Percentiles rank a stretch among this genome's conserved stretches.
Conservation (phyloP, 108 stramenopile genomes). For the Nitzschia putrida region DNA sequence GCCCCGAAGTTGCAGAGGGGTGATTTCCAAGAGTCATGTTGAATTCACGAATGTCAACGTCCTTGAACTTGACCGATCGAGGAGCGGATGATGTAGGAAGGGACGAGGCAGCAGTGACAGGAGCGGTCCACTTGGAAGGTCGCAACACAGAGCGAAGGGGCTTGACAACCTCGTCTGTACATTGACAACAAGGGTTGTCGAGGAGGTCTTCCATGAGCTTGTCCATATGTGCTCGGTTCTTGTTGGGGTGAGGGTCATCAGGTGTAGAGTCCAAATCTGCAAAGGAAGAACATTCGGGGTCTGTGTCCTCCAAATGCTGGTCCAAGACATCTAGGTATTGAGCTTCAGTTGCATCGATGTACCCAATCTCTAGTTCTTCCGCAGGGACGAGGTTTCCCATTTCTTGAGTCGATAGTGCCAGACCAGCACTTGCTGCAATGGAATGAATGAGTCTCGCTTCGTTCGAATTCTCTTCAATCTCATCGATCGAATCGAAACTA, state of each 20-base stretch:
- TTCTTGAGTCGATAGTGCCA: neutral
- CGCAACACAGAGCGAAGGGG: slow-evolving; percentile 23
- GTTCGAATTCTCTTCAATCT: slow-evolving; percentile 40
- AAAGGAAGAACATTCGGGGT: slow-evolving; percentile 16
- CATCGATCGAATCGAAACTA: slow-evolving; percentile 42
- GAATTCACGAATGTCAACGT: slow-evolving; percentile 53
- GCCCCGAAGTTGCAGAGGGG: slow-evolving; percentile 56
- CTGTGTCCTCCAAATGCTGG: slow-evolving; percentile 25
- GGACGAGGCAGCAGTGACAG: neutral
- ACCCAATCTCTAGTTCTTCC: neutral
- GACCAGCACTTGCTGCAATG: slow-evolving; percentile 20
- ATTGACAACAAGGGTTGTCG: slow-evolving; percentile 28
- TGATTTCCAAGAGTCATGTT: slow-evolving; percentile 66
- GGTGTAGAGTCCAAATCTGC: slow-evolving; percentile 16
- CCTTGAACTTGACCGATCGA: slow-evolving; percentile 30
- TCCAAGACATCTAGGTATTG: slow-evolving; percentile 38
- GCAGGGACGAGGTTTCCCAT: neutral
- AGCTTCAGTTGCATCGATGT: slow-evolving; percentile 20
- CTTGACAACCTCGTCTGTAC: slow-evolving; percentile 1
- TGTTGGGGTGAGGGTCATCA: slow-evolving; percentile 29
- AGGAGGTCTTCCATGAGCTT: slow-evolving; percentile 39
- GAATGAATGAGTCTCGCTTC: slow-evolving; percentile 33
- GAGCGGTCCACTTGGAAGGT: slow-evolving; percentile 2
- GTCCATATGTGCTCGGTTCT: slow-evolving; percentile 25
- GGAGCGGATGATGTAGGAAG: neutral